phyloP scores from a whole-genome alignment of 2,329 filamentous ascomycete species.

The Fusarium abutilonis region DNA sequence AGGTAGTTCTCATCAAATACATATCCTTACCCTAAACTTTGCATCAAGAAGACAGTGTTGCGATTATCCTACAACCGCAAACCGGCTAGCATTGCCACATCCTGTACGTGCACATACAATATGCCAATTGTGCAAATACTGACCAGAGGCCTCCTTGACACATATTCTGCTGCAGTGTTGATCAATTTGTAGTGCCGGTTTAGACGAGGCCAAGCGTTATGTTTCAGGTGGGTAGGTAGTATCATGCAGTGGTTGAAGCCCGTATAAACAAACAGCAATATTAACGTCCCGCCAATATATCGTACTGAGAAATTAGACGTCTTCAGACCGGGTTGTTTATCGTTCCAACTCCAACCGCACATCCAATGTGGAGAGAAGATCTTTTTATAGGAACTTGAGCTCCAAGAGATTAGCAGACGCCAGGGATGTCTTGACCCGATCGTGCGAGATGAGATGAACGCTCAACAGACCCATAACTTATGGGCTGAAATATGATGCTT shows the following conservation, averaged over 20 bases:
- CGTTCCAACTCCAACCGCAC: not conserved
- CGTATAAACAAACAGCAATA: constrained; percentile 13
- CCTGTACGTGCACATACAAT: no score
- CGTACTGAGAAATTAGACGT: constrained; percentile 19
- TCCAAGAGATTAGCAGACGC: not conserved
- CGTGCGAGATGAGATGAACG: constrained; percentile 25
- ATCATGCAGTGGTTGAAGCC: not conserved
- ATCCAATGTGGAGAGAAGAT: constrained; percentile 1
- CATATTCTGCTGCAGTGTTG: no score
- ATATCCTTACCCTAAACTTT: no score
- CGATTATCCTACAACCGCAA: no score
- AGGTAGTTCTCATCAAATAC: no score
- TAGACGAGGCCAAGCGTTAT: not conserved
- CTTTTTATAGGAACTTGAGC: not conserved
- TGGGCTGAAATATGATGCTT: constrained; percentile 26
- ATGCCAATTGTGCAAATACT: no score
- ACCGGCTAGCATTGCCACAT: no score
- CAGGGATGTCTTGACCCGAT: constrained; percentile 19
- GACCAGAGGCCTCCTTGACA: no score
- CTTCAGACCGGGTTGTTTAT: not conserved
- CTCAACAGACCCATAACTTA: constrained; percentile 26
- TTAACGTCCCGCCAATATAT: constrained; percentile 12
- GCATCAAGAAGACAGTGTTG: no score
- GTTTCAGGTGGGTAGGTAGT: not conserved
- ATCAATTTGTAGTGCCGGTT: not conserved